A percentile compares a stretch with the other conserved stretches of the same genome.
phyloP scores from a whole-genome alignment of 2,329 filamentous ascomycete species.

The Fusarium sulawesiense region DNA sequence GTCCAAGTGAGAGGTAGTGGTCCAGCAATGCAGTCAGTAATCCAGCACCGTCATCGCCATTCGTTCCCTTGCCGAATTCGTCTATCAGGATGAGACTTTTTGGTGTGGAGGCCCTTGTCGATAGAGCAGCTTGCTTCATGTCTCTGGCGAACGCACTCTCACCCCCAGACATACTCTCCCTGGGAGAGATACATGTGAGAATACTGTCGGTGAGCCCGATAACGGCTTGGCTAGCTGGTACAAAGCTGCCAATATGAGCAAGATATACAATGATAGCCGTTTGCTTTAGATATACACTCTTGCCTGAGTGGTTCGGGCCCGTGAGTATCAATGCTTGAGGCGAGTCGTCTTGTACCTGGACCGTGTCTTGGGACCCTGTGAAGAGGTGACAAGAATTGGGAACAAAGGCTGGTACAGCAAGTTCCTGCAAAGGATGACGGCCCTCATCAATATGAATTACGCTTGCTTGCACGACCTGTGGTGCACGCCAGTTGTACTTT shows the following conservation, averaged over 20 bases:
- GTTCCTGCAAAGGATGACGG: constrained; percentile 87
- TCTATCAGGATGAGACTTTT: constrained; percentile 89
- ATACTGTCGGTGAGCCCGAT: constrained; percentile 95
- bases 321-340: constrained; percentile 81
- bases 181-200: constrained; percentile 83
- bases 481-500: constrained; percentile 77
- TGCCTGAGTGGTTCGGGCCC: constrained; percentile 95
- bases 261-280: constrained; percentile 90
- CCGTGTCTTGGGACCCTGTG: constrained; percentile 63
- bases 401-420: constrained; percentile 82
- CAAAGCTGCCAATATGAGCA: constrained; percentile 91
- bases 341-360: constrained; percentile 1
- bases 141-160: constrained; percentile 80
- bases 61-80: constrained; percentile 82
- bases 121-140: constrained; percentile 84
- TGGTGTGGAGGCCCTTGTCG: constrained; percentile 77
- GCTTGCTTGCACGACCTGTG: constrained; percentile 76
- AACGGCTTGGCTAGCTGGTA: constrained; percentile 79
- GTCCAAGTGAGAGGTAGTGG: constrained; percentile 63
- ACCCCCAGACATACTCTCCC: constrained; percentile 68
- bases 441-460: constrained; percentile 80
- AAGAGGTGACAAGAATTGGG: constrained; percentile 80
- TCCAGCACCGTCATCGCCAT: constrained; percentile 67
- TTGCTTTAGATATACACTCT: constrained; percentile 96
- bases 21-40: constrained; percentile 68